Base-by-base conservation (phyloP, 2,329 filamentous ascomycete genomes). In the Aspergillus ochraceoroseus region DNA sequence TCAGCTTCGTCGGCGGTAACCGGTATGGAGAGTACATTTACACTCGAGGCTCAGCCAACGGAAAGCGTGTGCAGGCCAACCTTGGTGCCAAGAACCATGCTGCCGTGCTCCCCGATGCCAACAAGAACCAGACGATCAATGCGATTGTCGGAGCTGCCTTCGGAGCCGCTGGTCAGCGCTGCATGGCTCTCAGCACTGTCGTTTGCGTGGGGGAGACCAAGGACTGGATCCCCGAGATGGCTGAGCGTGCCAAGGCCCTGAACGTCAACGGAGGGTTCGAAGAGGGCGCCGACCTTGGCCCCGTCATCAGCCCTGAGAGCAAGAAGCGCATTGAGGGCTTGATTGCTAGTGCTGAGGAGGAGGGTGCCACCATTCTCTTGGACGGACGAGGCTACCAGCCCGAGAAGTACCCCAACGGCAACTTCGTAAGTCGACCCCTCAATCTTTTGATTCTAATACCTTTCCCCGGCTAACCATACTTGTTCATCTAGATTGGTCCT, bases 1-100 rank as follows among this genome's bases (percentile, higher is more conserved):
- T 83, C 52, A 78, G 73, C 61, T 84, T 83, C 48, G 80, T 84
- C 17, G 80, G 80, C 36, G 76, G 74, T 67, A 83, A 83, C 71
- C 75, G 74, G 58, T 80, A 79, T 6, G 80, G 80, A 40, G 80
- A 84, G 57, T 83, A 83, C 64, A 83, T 84, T 62, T 83, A 75
- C 66, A 68, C 71, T 27, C 76, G 79, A 31, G 79, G 74, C n/a
- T 79, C 77, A n/a, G 80, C 79, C 54, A 79, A 82, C 41, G 80
- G 80, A 49, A 84, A 83, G 68, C 77, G 80, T 52, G 78, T 82
- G 12, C 80, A 83, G 63, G 80, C 80, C 56, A 83, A 83, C 63
- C 62, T 83, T 41, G 80, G 80, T 20, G 80, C 80, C 2, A 84
- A 83, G 72, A 84, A 84, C 68, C 80, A 83, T 59, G 79, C 79